Conservation (phyloP, 495 filamentous ascomycete genomes). For the Penicillium bovifimosum region DNA sequence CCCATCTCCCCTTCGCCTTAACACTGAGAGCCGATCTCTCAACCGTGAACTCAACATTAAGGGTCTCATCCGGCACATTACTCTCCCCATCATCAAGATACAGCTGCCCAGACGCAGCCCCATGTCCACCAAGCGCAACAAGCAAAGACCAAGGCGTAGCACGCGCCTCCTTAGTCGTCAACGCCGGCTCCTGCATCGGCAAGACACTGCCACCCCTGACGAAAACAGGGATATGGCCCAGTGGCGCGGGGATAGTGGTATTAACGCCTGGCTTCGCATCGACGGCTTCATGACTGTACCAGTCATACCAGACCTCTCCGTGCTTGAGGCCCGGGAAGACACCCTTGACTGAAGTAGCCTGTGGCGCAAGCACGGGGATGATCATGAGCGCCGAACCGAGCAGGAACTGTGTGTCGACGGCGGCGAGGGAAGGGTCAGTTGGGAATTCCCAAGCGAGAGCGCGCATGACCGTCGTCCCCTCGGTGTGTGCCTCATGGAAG, state of each 20-base stretch:
- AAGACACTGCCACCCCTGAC: slow-evolving; percentile 66
- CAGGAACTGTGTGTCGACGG: slow-evolving; percentile 69
- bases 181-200: slow-evolving; percentile 63
- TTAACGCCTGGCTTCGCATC: slow-evolving; percentile 55
- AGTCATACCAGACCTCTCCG: slow-evolving; percentile 74
- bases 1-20: slow-evolving; percentile 46
- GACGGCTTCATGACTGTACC: slow-evolving; percentile 61
- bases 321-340: slow-evolving; percentile 68
- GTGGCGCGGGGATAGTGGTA: slow-evolving; percentile 65
- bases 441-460: slow-evolving; percentile 83
- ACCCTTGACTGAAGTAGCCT: slow-evolving; percentile 60
- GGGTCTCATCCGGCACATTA: slow-evolving; percentile 50
- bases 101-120: slow-evolving; percentile 57
- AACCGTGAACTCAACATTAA: slow-evolving; percentile 54
- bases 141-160: slow-evolving; percentile 66
- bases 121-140: slow-evolving; percentile 52
- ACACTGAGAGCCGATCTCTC: slow-evolving; percentile 42
- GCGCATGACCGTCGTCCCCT: slow-evolving; percentile 71
- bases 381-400: slow-evolving; percentile 68
- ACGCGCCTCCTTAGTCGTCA: slow-evolving; percentile 62
- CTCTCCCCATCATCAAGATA: slow-evolving; percentile 86
- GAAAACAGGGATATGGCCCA: slow-evolving; percentile 76
- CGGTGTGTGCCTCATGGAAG: slow-evolving; percentile 62
- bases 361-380: slow-evolving; percentile 64
- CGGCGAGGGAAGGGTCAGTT: slow-evolving; percentile 63